Evolutionary conservation across 305 asterid species (phyloP).

Genomic region (Solanum chacoense): DNA sequence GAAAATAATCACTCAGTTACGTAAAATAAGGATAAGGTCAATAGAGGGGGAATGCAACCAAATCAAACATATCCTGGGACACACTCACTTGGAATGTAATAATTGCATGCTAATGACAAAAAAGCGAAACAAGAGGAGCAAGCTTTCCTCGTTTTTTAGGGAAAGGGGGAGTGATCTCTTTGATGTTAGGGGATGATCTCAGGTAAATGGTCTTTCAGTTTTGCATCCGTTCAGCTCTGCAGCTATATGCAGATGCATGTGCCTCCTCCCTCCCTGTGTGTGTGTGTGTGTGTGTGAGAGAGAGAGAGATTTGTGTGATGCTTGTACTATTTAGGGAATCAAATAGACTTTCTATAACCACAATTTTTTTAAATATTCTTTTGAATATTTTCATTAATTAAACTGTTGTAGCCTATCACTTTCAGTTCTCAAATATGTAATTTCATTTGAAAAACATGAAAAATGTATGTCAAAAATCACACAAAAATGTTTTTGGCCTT

Average conservation of each 20-base stretch:
- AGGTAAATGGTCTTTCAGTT: neutral
- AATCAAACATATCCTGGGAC: neutral
- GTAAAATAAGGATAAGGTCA: neutral
- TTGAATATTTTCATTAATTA: neutral
- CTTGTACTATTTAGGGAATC: neutral
- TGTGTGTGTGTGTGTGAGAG: neutral
- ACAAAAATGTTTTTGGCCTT: neutral
- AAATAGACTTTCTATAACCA: neutral
- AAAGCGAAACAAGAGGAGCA: neutral
- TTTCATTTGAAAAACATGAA: neutral
- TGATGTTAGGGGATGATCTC: neutral
- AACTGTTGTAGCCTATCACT: neutral
- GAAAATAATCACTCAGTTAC: neutral
- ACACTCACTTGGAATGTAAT: neutral
- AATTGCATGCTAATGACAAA: neutral
- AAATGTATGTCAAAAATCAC: neutral
- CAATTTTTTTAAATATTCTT: too few species aligned
- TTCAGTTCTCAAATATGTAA: neutral
- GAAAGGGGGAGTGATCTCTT: neutral
- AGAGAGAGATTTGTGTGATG: neutral
- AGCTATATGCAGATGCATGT: neutral
- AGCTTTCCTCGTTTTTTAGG: neutral
- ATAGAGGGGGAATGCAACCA: neutral
- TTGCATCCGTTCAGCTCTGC: neutral
- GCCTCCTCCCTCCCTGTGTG: neutral